phyloP scores from a whole-genome alignment of 257 asterid genomes.

The Forsythia suspensa region DNA sequence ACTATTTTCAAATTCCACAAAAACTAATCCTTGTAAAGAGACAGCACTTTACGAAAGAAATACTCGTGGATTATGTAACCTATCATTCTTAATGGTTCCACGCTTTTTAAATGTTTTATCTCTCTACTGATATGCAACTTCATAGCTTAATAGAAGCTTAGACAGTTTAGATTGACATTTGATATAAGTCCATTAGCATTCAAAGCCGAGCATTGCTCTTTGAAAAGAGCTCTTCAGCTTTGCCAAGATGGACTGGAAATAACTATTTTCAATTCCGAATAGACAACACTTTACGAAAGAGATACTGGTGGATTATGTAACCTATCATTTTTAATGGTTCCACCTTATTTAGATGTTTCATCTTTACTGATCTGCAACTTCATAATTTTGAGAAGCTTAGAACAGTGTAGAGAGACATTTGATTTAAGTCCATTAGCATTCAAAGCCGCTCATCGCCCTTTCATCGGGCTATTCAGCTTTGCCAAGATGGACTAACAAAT shows the following conservation, averaged over 20 bases:
- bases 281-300: too few species aligned
- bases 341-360: slow-evolving; percentile 10
- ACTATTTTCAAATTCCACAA: neutral
- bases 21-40: neutral
- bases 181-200: slow-evolving; percentile 41
- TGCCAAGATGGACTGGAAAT: slow-evolving; percentile 59
- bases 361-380: slow-evolving; percentile 37
- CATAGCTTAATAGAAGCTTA: slow-evolving; percentile 19
- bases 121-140: slow-evolving; percentile 37
- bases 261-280: neutral
- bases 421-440: slow-evolving; percentile 41
- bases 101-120: slow-evolving; percentile 19
- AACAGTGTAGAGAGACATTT: slow-evolving; percentile 35
- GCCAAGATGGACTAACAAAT: slow-evolving; percentile 42
- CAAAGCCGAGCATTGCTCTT: slow-evolving; percentile 35
- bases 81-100: neutral
- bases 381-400: slow-evolving; percentile 19
- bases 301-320: neutral
- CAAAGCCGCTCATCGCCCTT: slow-evolving; percentile 35
- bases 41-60: neutral
- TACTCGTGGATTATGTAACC: neutral
- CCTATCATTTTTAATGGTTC: neutral
- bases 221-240: slow-evolving; percentile 35
- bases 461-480: slow-evolving; percentile 23
- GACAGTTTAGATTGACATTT: slow-evolving; percentile 31